These are phyloP conservation scores for Colletotrichum camelliae DNA, from an alignment of 2,329 filamentous ascomycete genomes.

Conservation along the genomic window DNA sequence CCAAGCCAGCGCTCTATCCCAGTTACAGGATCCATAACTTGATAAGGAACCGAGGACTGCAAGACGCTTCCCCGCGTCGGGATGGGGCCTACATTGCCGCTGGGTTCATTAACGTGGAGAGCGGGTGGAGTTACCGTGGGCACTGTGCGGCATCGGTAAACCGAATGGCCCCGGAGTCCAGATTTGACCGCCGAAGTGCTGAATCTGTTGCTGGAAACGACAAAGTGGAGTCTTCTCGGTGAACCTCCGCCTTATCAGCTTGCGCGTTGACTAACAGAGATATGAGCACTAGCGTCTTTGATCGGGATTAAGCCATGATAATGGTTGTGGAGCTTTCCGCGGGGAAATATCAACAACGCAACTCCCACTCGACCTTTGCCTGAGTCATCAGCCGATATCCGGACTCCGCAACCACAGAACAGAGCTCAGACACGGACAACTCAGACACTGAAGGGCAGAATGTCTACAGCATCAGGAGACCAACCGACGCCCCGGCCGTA, in stretches of 20 bases:
- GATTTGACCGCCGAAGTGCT: neutral
- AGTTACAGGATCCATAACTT: neutral
- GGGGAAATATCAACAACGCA: conserved; percentile 19
- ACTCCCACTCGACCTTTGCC: conserved; percentile 9
- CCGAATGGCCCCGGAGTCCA: neutral
- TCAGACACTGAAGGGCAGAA: neutral
- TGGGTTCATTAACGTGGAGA: neutral
- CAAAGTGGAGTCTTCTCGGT: conserved; percentile 9
- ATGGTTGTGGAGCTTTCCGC: conserved; percentile 18
- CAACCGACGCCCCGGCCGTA: conserved; percentile 51
- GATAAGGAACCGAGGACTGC: neutral
- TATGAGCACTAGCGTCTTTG: conserved; percentile 3
- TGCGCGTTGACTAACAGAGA: conserved; percentile 17
- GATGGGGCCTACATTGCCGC: neutral
- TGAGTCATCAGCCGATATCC: conserved; percentile 12
- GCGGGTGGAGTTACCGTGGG: conserved; percentile 8
- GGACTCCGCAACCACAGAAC: conserved; percentile 7
- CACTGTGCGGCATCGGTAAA: neutral
- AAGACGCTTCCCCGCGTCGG: conserved; percentile 7
- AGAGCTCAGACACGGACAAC: neutral
- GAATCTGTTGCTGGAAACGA: neutral
- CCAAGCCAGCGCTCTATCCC: neutral
- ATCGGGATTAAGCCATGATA: neutral
- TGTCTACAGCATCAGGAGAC: conserved; percentile 1
- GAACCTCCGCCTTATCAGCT: conserved; percentile 22